Evolutionary conservation across 257 asterid genomes (phyloP), one percentile per base, ranked within the genome.

Genomic region (Mentha longifolia): DNA sequence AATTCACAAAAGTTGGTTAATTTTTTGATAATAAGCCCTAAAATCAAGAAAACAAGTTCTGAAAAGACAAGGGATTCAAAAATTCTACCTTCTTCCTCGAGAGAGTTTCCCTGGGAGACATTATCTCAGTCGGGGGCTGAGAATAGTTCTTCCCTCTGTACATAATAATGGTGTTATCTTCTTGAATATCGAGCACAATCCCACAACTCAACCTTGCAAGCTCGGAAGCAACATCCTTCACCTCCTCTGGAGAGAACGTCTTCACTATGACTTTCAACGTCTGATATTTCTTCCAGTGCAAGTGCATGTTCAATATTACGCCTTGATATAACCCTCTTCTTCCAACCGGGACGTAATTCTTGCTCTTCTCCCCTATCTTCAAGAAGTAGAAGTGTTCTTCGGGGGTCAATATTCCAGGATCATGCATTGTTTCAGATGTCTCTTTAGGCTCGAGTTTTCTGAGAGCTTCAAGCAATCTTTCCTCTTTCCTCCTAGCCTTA

Each of bases 281-380:
- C 76, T 89, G 97, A 80, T 95, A 98, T 76, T 89, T 95, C 81
- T 95, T 95, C 99, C 99, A 95, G 37, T 95, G 99, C 89, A 95
- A 81, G 79, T 95, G 99, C 99, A 92, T 92, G 82, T 95, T 95
- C 70, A 95, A 80, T 78, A 95, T 92, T 79, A 95, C 99, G 6
- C 99, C 99, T 79, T 86, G 90, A 81, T 88, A 95, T 54, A 95
- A 78, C 67, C 99, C 99, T 2, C 98, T 92, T 57, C 97, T 88
- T 68, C 99, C 99, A 60, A 95, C 91, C 1, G 99, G 99, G 35
- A 95, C 99, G 55, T 95, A 95, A 79, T 95, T 95, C 85, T 89
- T 95, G 87, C 87, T 80, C 80, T 95, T 95, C 67, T 87, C 89
- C 0, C 99, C 99, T 95, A 95, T 95, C 78, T 88, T 95, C 81